These are phyloP conservation scores for Detonula confervacea DNA, from an alignment of 352 stramenopile species.

Conservation along the genomic window DNA sequence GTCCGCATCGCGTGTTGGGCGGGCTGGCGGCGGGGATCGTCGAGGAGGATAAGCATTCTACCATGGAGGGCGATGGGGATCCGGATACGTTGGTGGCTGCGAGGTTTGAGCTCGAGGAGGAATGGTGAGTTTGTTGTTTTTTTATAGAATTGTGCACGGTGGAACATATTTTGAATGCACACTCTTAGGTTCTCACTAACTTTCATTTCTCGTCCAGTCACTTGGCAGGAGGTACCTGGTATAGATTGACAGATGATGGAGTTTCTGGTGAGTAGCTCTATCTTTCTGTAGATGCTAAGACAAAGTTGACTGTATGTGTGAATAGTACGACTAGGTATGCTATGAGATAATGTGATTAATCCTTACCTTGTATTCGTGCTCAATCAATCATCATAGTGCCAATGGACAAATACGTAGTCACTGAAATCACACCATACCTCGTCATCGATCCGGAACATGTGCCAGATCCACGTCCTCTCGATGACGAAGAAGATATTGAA, in stretches of 20 bases:
- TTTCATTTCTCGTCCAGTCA: slow-evolving; percentile 35
- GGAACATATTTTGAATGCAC: no score
- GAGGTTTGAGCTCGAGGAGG: slow-evolving; percentile 75
- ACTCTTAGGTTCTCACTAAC: neutral
- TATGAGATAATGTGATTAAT: neutral
- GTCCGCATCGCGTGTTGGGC: slow-evolving; percentile 58
- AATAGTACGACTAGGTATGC: no score
- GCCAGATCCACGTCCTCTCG: slow-evolving; percentile 62
- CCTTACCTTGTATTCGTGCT: neutral
- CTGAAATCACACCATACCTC: slow-evolving; percentile 65
- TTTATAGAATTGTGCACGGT: no score
- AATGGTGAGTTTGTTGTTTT: slow-evolving; percentile 63
- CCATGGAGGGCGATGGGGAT: slow-evolving; percentile 13
- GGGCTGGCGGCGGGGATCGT: slow-evolving; percentile 75
- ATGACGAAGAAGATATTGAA: slow-evolving; percentile 82
- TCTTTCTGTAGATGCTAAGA: no score
- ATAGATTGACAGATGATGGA: slow-evolving; percentile 54
- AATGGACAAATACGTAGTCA: slow-evolving; percentile 82
- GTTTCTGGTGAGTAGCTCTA: slow-evolving; percentile 40
- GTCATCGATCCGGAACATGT: slow-evolving; percentile 72
- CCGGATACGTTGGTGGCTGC: slow-evolving; percentile 52
- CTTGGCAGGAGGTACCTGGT: slow-evolving; percentile 71
- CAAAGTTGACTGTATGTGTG: no score
- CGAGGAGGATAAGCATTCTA: slow-evolving; percentile 64
- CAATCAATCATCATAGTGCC: slow-evolving; percentile 24